Conservation (phyloP, 805 yeast species). For the Candida broadrunensis region DNA sequence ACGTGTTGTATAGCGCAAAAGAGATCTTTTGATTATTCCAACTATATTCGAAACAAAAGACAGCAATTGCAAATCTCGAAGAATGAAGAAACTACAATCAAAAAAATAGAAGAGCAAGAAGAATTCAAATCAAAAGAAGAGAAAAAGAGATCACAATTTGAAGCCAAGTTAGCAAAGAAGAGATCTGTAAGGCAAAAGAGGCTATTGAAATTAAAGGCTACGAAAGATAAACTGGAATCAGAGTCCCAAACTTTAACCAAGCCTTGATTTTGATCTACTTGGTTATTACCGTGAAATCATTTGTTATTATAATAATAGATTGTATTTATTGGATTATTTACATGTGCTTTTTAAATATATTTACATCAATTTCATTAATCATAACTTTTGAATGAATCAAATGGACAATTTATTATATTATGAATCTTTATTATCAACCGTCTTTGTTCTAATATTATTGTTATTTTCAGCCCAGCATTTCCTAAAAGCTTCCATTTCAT, state of each 20-base stretch:
- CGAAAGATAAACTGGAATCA: no score
- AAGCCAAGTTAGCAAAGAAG: background rate
- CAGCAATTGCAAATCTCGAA: background rate
- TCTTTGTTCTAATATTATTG: conserved; percentile 48
- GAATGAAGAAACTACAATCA: background rate
- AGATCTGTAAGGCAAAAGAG: conserved; percentile 3
- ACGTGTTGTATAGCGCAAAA: conserved; percentile 1
- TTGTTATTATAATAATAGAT: no score
- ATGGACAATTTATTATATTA: no score
- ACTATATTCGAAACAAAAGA: conserved; percentile 1
- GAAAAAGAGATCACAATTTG: background rate
- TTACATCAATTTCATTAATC: no score
- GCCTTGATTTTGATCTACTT: no score
- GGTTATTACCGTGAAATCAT: no score
- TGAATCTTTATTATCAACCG: conserved; percentile 32
- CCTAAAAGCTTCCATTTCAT: conserved; percentile 53
- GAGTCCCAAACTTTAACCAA: no score
- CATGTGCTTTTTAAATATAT: no score
- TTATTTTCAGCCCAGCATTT: conserved; percentile 61
- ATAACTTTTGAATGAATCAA: no score
- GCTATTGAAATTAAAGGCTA: background rate
- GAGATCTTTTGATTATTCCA: conserved; percentile 3
- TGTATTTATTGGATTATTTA: no score
- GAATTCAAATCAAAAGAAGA: background rate
- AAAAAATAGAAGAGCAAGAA: background rate